Evolutionary conservation across 257 asterid genomes (phyloP).

Genomic region (Przewalskia tangutica): DNA sequence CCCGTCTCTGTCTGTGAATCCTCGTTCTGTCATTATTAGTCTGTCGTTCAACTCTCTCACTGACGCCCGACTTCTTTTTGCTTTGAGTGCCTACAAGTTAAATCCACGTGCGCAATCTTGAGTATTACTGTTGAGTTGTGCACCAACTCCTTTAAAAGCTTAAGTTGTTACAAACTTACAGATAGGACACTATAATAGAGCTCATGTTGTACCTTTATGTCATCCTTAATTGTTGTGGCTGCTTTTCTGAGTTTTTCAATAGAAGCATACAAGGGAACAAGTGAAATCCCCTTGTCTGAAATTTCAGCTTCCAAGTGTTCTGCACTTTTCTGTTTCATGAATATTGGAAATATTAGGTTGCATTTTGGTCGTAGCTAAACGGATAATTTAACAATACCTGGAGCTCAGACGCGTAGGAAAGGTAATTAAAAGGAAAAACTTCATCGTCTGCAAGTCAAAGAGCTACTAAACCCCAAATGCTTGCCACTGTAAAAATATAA

Average conservation of each 20-base stretch:
- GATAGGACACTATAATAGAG: not conserved
- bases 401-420: constrained; percentile 55
- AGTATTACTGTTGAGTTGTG: not conserved
- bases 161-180: not conserved
- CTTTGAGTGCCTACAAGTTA: constrained; percentile 27
- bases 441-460: constrained; percentile 72
- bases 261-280: constrained; percentile 55
- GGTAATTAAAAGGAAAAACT: constrained; percentile 69
- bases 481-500: constrained; percentile 47
- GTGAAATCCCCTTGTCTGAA: constrained; percentile 28
- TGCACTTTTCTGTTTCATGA: constrained; percentile 44
- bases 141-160: not conserved
- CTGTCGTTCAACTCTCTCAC: constrained; percentile 63
- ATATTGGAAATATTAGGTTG: constrained; percentile 6
- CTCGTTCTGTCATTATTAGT: constrained; percentile 82
- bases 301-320: constrained; percentile 43
- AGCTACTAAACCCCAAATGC: constrained; percentile 74
- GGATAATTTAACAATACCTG: constrained; percentile 28
- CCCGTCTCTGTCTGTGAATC: constrained; percentile 64
- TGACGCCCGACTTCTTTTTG: constrained; percentile 26
- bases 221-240: constrained; percentile 35
- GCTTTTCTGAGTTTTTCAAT: constrained; percentile 50
- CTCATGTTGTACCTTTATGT: constrained; percentile 40
- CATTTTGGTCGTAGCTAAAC: not conserved
- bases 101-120: not conserved